Evolutionary conservation across 106 monocot genomes (phyloP).

Genomic region (Dendrobium nobile): DNA sequence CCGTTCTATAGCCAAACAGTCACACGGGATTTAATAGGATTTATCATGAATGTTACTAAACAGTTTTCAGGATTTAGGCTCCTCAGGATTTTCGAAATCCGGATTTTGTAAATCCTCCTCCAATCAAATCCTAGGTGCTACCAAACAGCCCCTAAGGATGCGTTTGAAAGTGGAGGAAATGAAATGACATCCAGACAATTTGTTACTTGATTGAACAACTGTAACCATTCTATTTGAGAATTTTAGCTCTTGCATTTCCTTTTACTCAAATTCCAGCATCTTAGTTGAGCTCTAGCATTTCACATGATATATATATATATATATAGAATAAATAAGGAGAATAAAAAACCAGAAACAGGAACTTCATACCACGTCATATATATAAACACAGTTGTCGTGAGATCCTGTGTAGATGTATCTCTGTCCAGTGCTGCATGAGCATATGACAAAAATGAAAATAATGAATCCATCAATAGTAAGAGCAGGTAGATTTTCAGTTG

Average conservation of each 20-base stretch:
- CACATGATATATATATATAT: background rate
- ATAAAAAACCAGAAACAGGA: background rate
- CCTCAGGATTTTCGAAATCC: too few species aligned
- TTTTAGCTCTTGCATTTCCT: background rate
- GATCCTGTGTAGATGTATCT: slow-evolving; percentile 93
- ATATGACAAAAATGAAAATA: slow-evolving; percentile 6
- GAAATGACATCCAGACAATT: background rate
- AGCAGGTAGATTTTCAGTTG: background rate
- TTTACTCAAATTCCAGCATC: background rate
- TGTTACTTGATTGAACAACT: background rate
- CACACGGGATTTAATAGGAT: too few species aligned
- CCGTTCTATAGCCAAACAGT: too few species aligned
- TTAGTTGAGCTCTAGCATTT: background rate
- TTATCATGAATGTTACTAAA: too few species aligned
- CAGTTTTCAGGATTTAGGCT: too few species aligned
- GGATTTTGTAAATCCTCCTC: too few species aligned
- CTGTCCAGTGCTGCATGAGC: slow-evolving; percentile 70
- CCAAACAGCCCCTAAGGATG: background rate
- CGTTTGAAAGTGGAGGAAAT: background rate
- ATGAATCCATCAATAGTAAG: background rate
- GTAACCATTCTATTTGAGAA: background rate
- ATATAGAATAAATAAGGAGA: background rate
- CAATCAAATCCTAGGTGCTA: too few species aligned
- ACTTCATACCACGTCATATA: slow-evolving; percentile 71
- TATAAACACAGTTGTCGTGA: slow-evolving; percentile 62